Percentiles rank a stretch among this genome's conserved stretches.
Conservation (phyloP, 2,329 filamentous ascomycete species). For the Colletotrichum karsti region DNA sequence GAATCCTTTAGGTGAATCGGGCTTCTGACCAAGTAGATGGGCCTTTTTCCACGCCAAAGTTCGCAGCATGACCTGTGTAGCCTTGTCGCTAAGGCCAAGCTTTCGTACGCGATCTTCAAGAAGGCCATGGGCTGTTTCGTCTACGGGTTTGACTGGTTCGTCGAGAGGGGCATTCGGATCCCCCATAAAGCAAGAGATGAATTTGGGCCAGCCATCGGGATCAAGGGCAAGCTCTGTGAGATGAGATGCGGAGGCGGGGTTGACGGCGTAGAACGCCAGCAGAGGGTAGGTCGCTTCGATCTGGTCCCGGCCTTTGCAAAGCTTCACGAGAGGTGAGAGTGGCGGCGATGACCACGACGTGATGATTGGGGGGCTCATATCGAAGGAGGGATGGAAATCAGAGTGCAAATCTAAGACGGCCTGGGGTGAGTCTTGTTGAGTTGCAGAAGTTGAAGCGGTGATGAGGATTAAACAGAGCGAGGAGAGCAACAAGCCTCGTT, state of each 20-base stretch:
- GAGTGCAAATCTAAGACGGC: neutral
- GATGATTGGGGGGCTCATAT: neutral
- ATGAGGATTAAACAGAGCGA: neutral
- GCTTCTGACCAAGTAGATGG: neutral
- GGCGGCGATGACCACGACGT: neutral
- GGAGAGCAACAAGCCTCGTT: neutral
- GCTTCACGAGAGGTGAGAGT: neutral
- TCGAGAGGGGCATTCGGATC: neutral
- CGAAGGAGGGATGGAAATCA: neutral
- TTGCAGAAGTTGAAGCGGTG: neutral
- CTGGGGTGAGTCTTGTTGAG: neutral
- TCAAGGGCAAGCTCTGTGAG: neutral
- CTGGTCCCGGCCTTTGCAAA: neutral
- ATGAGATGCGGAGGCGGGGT: neutral
- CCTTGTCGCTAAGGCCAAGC: neutral
- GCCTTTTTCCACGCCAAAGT: neutral
- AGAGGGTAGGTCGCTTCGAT: conserved; percentile 8
- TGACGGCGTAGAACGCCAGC: neutral
- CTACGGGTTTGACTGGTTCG: neutral
- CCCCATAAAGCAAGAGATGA: neutral
- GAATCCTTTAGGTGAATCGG: neutral
- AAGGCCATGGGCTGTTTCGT: neutral
- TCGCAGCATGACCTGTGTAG: neutral
- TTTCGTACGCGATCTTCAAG: neutral
- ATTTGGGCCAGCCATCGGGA: neutral